Base-by-base conservation (phyloP, 768 basidiomycete genomes). In the Termitomyces sp. region DNA sequence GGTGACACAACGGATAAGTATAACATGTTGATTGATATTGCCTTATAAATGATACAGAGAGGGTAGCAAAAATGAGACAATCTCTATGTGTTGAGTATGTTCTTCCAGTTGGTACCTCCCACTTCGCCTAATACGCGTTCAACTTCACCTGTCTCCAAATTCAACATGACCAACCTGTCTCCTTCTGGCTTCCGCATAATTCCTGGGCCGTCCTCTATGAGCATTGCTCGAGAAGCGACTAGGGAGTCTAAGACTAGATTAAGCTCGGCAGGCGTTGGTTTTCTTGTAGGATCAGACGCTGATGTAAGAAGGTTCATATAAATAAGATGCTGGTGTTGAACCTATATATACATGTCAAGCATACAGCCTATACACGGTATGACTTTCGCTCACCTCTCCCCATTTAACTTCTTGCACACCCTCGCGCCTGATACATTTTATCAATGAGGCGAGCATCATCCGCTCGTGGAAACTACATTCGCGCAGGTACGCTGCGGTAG, bases 401-500 rank as follows among this genome's bases (percentile, higher is more conserved):
- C 90, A 94, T 61, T 83, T 83, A 45, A 98, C 86, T 71, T 94
- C 92, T 50, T 92, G 87, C 0, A 98, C 80, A 25, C 94, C 94
- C 57, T 89, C 86, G 41, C 89, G 78, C 66, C 86, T 85, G 41
- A 91, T 79, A 64, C 91, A 93, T 62, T 89, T 88, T 23, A 95
- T 72, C 35, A 96, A 67, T 1, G 94, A 84, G 15, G 88, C 88
- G 16, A 98, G 77, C 86, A 97, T 87, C 44, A 95, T 78, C 38
- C 88, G 83, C 66, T 97, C 94, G 64, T 96, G 92, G 58, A 93
- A 79, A 70, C 89, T 89, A 61, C 92, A 87, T 33, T 89, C 85
- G 43, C 81, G 81, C 23, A 98, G 70, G 64, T 87, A 97, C 13
- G 86, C 85, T 4, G 91, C 89, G 0, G 88, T 92, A 2, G 94